Evolutionary conservation across 2,329 filamentous ascomycete genomes (phyloP).

Genomic region (Alternaria consortialis): DNA sequence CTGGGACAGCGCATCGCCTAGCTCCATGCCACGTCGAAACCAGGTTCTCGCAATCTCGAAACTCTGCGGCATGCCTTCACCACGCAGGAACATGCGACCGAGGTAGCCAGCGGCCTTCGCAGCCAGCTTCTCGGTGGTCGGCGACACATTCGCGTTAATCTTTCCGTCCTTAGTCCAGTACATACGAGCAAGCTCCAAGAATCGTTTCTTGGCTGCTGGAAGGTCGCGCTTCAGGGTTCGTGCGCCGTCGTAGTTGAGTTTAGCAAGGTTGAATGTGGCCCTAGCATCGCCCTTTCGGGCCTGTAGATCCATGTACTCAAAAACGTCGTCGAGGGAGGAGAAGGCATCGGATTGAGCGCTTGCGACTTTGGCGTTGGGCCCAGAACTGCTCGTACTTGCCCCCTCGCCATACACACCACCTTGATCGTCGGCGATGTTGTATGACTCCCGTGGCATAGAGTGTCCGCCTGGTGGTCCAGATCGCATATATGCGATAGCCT

Average conservation of each 20-base stretch:
- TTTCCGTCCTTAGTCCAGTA: constrained; percentile 87
- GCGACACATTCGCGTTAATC: constrained; percentile 72
- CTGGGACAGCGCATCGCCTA: constrained; percentile 83
- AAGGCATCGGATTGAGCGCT: constrained; percentile 80
- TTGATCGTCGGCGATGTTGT: constrained; percentile 86
- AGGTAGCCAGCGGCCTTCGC: constrained; percentile 86
- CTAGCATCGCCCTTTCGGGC: constrained; percentile 89
- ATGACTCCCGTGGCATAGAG: constrained; percentile 78
- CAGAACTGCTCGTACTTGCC: constrained; percentile 88
- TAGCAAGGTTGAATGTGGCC: constrained; percentile 84
- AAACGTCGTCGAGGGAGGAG: constrained; percentile 88
- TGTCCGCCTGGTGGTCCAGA: constrained; percentile 91
- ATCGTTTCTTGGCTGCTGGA: constrained; percentile 78
- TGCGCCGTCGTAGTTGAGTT: constrained; percentile 88
- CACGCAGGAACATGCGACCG: constrained; percentile 87
- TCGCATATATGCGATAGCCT: constrained; percentile 86
- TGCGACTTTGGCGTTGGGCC: constrained; percentile 78
- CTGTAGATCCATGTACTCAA: constrained; percentile 92
- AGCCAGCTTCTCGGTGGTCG: constrained; percentile 78
- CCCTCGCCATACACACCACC: constrained; percentile 96
- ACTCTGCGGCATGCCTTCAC: constrained; percentile 83
- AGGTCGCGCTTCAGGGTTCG: constrained; percentile 77
- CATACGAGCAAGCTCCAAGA: constrained; percentile 77
- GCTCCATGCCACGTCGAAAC: constrained; percentile 80
- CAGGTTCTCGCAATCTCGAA: constrained; percentile 79